Evolutionary conservation across 2,329 filamentous ascomycete species (phyloP).

Genomic region (Ceratocystis ficicola): DNA sequence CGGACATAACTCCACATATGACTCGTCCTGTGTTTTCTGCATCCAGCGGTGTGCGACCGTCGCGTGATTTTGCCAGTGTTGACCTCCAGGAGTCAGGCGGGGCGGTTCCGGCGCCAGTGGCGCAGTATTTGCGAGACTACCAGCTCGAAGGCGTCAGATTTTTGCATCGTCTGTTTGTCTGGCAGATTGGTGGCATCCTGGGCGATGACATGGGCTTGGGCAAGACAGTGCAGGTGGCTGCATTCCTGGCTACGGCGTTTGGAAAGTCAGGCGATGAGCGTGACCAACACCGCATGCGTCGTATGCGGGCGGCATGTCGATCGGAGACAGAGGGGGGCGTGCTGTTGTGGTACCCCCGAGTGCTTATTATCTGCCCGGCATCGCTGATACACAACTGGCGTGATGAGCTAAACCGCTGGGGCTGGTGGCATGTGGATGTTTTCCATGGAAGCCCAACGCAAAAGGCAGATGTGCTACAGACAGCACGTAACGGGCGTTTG

Average conservation of each 20-base stretch:
- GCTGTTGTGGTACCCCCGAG: slow-evolving; percentile 39
- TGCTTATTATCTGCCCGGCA: slow-evolving; percentile 79
- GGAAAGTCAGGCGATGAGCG: slow-evolving; percentile 86
- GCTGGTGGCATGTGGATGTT: slow-evolving; percentile 81
- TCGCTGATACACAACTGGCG: slow-evolving; percentile 85
- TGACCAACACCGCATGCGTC: slow-evolving; percentile 77
- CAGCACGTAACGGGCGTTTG: slow-evolving; percentile 61
- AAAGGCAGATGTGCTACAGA: slow-evolving; percentile 57
- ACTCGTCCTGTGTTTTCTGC: slow-evolving; percentile 58
- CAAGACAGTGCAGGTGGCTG: slow-evolving; percentile 92
- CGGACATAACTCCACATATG: slow-evolving; percentile 39
- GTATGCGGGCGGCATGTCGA: slow-evolving; percentile 48
- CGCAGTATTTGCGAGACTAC: slow-evolving; percentile 84
- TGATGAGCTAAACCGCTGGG: slow-evolving; percentile 76
- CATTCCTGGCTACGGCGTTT: slow-evolving; percentile 81
- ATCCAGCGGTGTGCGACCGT: slow-evolving; percentile 47
- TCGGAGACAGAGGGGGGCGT: neutral
- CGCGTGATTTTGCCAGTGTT: slow-evolving; percentile 61
- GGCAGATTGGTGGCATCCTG: slow-evolving; percentile 78
- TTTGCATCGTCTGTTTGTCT: slow-evolving; percentile 78
- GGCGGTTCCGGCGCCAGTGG: slow-evolving; percentile 74
- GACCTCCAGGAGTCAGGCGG: slow-evolving; percentile 63
- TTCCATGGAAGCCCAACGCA: slow-evolving; percentile 54
- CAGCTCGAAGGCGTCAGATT: slow-evolving; percentile 78
- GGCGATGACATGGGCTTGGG: slow-evolving; percentile 97